Conservation (phyloP, 352 stramenopile genomes). For the Saprolegnia diclina region DNA sequence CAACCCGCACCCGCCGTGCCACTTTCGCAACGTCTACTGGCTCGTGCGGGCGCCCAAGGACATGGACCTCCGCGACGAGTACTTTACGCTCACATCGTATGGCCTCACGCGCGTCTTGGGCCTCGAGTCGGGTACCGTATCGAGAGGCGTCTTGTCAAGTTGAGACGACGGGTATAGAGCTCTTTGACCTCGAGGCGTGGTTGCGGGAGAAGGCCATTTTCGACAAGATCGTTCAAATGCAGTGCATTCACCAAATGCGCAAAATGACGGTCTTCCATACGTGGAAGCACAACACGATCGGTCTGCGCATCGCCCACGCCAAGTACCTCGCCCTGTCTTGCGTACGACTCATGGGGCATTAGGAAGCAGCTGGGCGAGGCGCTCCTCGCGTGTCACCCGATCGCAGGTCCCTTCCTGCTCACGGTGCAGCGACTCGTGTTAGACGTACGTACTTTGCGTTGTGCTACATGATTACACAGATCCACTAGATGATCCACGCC, state of each 20-base stretch:
- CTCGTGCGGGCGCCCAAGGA: not conserved
- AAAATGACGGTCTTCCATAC: conserved; percentile 21
- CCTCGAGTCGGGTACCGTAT: not conserved
- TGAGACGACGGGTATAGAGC: not conserved
- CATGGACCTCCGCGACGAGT: not conserved
- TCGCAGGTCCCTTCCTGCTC: not conserved
- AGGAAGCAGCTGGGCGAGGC: not conserved
- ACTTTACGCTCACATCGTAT: conserved; percentile 19
- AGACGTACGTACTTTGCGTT: not conserved
- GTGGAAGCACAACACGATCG: conserved; percentile 22
- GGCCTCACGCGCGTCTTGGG: conserved; percentile 1
- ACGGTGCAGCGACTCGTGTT: not conserved
- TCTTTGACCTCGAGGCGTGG: conserved; percentile 11
- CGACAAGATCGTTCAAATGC: conserved; percentile 14
- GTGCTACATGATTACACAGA: not conserved
- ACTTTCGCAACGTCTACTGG: conserved; percentile 21
- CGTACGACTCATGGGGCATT: not conserved
- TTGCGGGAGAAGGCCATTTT: conserved; percentile 20
- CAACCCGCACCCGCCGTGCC: conserved; percentile 8
- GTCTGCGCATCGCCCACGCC: conserved; percentile 1
- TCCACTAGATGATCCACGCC: too few relatives aligned
- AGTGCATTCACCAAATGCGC: conserved; percentile 16
- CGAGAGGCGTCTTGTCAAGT: not conserved
- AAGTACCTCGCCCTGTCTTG: not conserved
- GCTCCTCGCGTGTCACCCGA: not conserved